These are phyloP conservation scores for Phytophthora agathidicida DNA, from an alignment of 352 stramenopile genomes.

Conservation along the genomic window DNA sequence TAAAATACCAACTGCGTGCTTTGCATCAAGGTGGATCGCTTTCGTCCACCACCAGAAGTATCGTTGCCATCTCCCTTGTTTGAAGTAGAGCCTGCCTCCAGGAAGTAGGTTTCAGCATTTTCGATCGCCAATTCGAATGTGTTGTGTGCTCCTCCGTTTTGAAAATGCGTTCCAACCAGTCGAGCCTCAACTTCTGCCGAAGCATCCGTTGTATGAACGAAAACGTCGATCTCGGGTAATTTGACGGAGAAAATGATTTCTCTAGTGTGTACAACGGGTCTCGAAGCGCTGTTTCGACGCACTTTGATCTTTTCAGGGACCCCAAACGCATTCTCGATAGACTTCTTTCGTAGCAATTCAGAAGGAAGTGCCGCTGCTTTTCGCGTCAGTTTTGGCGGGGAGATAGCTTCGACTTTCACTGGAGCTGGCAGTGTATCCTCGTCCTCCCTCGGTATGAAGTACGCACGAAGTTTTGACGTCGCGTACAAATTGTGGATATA, in stretches of 20 bases:
- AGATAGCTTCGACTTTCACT: slow-evolving; percentile 2
- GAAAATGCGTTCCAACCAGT: slow-evolving; percentile 57
- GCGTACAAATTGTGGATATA: slow-evolving; percentile 80
- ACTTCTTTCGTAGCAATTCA: slow-evolving; percentile 27
- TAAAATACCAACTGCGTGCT: slow-evolving; percentile 69
- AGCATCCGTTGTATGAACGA: slow-evolving; percentile 63
- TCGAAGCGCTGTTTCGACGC: slow-evolving; percentile 18
- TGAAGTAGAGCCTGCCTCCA: slow-evolving; percentile 38
- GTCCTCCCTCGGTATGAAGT: slow-evolving; percentile 45
- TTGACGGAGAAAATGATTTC: slow-evolving; percentile 58
- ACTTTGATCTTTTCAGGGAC: slow-evolving; percentile 2
- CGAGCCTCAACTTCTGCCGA: slow-evolving; percentile 73
- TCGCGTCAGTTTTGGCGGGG: slow-evolving; percentile 14
- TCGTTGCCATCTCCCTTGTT: not conserved
- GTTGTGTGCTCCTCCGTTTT: slow-evolving; percentile 51
- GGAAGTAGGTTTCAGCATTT: slow-evolving; percentile 63
- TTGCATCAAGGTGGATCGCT: slow-evolving; percentile 64
- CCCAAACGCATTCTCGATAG: slow-evolving; percentile 20
- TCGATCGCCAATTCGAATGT: slow-evolving; percentile 68
- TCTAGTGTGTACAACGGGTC: slow-evolving; percentile 3
- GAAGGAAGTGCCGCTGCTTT: slow-evolving; percentile 14
- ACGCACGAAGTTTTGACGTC: slow-evolving; percentile 64
- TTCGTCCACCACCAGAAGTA: slow-evolving; percentile 19
- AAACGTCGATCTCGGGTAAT: slow-evolving; percentile 69
- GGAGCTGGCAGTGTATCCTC: not conserved